Evolutionary conservation across 768 basidiomycete genomes (phyloP), one percentile per base, ranked within the genome.

Genomic region (Suillus weaverae): DNA sequence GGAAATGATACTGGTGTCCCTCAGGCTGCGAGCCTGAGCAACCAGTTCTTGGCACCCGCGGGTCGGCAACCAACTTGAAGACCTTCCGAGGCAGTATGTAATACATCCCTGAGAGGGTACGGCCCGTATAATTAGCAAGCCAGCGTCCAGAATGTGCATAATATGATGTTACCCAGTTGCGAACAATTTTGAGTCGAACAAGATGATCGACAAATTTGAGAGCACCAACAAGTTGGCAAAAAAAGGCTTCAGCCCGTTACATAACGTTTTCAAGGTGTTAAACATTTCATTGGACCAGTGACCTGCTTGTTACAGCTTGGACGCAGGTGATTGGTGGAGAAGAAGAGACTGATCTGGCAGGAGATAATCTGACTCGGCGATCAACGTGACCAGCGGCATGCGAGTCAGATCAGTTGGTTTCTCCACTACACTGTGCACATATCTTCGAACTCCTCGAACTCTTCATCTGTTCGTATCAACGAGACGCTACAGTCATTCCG

Each of bases 321-420:
- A 20, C 32, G 32, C 53, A 54, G 20, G 53, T 54, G 53, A 54
- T 54, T 54, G 30, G 46, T 13, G 30, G 62, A 63, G 32, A 38
- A 33, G 50, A 35, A n/a, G 20, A 5, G 20, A 43, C 63, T 44
- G 64, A 65, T 44, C 54, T 66, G 33, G 50, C 59, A 69, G 56
- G 44, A 36, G 61, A 62, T 64, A 32, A 51, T 62, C 39, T 61
- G 62, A 64, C 51, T 66, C 62, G 63, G 64, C 43, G 62, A 33
- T 61, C 53, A 39, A 67, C 51, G 60, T 61, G 63, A 38, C 39
- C 10, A 20, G 51, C 62, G 60, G 66, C 61, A 74, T 74, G 72
- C 69, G 69, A 54, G 66, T 71, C 74, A 60, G 71, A 71, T 74
- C 72, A 71, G 64, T 66, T 64, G 9, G 55, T 62, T 22, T 54